A percentile compares a stretch with the other conserved stretches of the same genome.
Conservation (phyloP, 2,329 filamentous ascomycete genomes). For the Penicillium capsulatum region DNA sequence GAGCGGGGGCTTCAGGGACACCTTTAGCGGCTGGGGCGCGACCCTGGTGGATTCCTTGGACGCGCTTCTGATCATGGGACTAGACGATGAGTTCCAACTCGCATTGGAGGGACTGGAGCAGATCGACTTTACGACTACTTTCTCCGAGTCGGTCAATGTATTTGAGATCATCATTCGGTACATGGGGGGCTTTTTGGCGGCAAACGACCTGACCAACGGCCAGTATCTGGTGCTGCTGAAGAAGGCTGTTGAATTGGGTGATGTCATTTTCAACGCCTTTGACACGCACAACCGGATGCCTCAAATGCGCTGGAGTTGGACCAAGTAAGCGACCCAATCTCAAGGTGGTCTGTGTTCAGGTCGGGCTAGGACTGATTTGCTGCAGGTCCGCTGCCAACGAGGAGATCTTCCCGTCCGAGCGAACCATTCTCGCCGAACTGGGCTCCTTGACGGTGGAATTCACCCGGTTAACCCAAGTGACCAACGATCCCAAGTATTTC, state of each 20-base stretch:
- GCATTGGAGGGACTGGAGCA: conserved; percentile 63
- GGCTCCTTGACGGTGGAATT: conserved; percentile 87
- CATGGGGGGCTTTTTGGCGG: conserved; percentile 76
- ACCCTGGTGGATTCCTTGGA: conserved; percentile 80
- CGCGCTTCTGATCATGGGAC: conserved; percentile 78
- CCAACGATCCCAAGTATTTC: conserved; percentile 75
- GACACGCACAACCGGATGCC: conserved; percentile 95
- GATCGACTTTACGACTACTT: conserved; percentile 78
- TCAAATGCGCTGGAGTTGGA: conserved; percentile 60
- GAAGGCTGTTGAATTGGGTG: conserved; percentile 76
- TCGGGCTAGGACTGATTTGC: neutral
- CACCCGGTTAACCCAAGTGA: conserved; percentile 80
- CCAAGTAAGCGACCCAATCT: conserved; percentile 43
- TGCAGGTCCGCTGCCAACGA: conserved; percentile 25
- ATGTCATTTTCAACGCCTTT: conserved; percentile 76
- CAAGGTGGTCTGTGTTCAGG: neutral
- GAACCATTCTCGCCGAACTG: conserved; percentile 65
- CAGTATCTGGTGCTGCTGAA: conserved; percentile 65
- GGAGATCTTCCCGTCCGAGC: conserved; percentile 51
- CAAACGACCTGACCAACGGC: conserved; percentile 78
- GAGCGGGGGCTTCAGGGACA: conserved; percentile 64
- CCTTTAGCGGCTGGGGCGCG: conserved; percentile 88
- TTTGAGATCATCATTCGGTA: conserved; percentile 94
- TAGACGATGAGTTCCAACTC: conserved; percentile 73
- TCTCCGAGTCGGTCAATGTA: conserved; percentile 67